Conservation (phyloP, 768 basidiomycete species). For the Boletus sp. region DNA sequence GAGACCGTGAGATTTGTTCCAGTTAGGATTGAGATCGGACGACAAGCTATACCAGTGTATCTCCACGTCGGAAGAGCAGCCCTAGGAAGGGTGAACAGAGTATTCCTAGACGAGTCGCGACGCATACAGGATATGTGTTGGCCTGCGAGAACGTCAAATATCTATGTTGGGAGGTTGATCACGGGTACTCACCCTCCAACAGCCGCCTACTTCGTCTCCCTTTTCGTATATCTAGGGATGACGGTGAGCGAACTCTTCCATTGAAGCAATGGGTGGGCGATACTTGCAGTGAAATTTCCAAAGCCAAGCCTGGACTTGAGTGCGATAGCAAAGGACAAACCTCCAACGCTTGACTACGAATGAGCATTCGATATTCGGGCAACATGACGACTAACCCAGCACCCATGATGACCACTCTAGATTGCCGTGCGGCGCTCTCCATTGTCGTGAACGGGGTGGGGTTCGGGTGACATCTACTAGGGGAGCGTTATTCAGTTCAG, state of each 20-base stretch:
- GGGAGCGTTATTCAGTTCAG: neutral
- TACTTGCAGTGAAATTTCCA: conserved; percentile 41
- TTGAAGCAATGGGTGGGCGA: neutral
- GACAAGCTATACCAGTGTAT: conserved; percentile 48
- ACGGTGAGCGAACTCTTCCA: neutral
- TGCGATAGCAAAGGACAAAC: conserved; percentile 42
- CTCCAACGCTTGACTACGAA: conserved; percentile 35
- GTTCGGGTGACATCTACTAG: neutral
- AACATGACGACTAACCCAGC: conserved; percentile 18
- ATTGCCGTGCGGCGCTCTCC: neutral
- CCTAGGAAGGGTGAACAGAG: conserved; percentile 25
- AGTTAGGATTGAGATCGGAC: conserved; percentile 45
- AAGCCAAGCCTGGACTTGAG: conserved; percentile 38
- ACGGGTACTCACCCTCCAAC: conserved; percentile 46
- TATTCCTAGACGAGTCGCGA: neutral
- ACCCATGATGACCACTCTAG: conserved; percentile 22
- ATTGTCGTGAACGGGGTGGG: neutral
- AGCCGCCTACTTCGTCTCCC: conserved; percentile 44
- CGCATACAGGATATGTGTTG: conserved; percentile 28
- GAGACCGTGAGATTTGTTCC: conserved; percentile 41
- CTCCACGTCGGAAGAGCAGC: conserved; percentile 44
- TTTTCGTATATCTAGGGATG: conserved; percentile 43
- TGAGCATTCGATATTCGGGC: neutral
- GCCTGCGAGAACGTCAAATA: conserved; percentile 21
- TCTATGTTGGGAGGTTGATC: neutral